Evolutionary conservation across 495 filamentous ascomycete genomes (phyloP).

Genomic region (Aspergillus sparsus): DNA sequence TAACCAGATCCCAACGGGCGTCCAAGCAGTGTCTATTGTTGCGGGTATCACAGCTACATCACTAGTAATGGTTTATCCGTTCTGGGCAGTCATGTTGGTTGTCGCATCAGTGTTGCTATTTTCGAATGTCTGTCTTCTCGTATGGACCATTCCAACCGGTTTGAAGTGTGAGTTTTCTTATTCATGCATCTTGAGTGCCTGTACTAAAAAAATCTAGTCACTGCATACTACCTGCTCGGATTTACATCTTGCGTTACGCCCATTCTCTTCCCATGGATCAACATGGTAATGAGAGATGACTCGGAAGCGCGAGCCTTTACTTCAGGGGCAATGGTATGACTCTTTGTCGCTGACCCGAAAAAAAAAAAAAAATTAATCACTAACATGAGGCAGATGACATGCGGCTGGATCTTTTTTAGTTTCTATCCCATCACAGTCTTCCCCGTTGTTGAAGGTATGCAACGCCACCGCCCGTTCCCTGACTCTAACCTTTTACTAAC

Average conservation of each 20-base stretch:
- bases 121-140: conserved; percentile 22
- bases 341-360: neutral
- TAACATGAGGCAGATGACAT: conserved; percentile 20
- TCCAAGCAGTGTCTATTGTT: conserved; percentile 23
- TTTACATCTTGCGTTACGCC: conserved; percentile 26
- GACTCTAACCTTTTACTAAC: neutral
- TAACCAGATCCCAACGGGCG: conserved; percentile 28
- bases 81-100: conserved; percentile 25
- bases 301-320: conserved; percentile 24
- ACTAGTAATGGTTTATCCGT: conserved; percentile 25
- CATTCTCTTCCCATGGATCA: conserved; percentile 25
- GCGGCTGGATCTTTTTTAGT: conserved; percentile 24
- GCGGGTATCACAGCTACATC: conserved; percentile 22
- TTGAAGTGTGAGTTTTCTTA: conserved; percentile 17
- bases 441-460: conserved; percentile 21
- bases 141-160: conserved; percentile 25
- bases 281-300: conserved; percentile 26
- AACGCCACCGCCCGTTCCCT: no score
- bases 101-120: conserved; percentile 23
- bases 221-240: conserved; percentile 26
- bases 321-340: conserved; percentile 22
- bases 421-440: conserved; percentile 26
- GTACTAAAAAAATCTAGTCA: conserved; percentile 10
- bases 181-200: neutral
- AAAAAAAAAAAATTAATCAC: neutral